phyloP scores from a whole-genome alignment of 2,329 filamentous ascomycete genomes.

The Teratosphaeriaceae sp. region DNA sequence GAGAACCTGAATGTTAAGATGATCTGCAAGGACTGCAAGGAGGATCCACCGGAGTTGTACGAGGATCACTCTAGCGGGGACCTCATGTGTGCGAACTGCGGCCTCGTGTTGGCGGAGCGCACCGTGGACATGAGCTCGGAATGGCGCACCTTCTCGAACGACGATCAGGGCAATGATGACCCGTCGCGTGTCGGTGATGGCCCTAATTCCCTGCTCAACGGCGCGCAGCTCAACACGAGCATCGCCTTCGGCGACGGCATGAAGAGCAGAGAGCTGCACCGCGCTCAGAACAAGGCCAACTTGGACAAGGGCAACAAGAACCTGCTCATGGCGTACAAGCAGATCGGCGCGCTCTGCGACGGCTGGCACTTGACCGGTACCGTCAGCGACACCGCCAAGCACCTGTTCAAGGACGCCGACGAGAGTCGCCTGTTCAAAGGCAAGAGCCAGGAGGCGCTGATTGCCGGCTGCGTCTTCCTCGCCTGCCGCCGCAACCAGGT shows the following conservation, averaged over 20 bases:
- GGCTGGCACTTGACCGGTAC: conserved; percentile 72
- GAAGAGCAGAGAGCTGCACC: conserved; percentile 67
- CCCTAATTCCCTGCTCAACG: conserved; percentile 81
- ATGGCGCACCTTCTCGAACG: conserved; percentile 98
- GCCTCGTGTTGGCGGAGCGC: conserved; percentile 80
- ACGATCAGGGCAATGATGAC: conserved; percentile 93
- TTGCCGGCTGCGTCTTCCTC: conserved; percentile 96
- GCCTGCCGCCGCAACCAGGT: conserved; percentile 86
- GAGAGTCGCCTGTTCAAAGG: conserved; percentile 92
- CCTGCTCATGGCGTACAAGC: conserved; percentile 74
- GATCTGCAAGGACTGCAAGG: conserved; percentile 85
- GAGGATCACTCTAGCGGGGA: conserved; percentile 92
- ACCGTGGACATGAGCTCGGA: conserved; percentile 95
- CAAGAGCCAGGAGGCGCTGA: conserved; percentile 87
- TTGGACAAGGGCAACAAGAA: conserved; percentile 78
- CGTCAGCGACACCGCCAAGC: conserved; percentile 84
- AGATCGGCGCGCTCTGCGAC: conserved; percentile 84
- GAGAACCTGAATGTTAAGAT: conserved; percentile 83
- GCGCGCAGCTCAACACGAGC: conserved; percentile 78
- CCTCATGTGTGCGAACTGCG: conserved; percentile 87
- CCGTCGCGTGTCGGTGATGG: conserved; percentile 97
- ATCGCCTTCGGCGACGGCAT: conserved; percentile 78
- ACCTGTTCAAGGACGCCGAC: conserved; percentile 90
- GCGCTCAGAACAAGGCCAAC: conserved; percentile 74
- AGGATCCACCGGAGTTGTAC: conserved; percentile 82